Evolutionary conservation across 768 basidiomycete genomes (phyloP).

Genomic region (Lyophyllum decastes): DNA sequence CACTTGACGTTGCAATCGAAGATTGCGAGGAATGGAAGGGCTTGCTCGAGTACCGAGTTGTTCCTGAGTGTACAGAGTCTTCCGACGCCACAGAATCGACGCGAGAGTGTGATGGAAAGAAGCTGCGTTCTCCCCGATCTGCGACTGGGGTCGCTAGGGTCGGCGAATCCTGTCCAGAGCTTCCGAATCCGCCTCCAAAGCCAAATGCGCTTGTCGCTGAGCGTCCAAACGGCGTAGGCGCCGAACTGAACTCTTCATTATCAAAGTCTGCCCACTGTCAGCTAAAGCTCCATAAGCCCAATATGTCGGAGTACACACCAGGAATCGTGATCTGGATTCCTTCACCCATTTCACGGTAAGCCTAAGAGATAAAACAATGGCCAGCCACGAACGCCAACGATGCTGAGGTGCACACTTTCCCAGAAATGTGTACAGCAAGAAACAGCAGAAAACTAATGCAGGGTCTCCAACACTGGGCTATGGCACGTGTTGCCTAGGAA

Average conservation of each 20-base stretch:
- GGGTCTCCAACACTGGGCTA: neutral
- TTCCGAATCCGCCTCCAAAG: conserved; percentile 42
- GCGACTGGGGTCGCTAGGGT: conserved; percentile 54
- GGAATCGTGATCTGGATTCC: conserved; percentile 69
- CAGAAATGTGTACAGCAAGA: conserved; percentile 13
- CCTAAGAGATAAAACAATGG: conserved; percentile 9
- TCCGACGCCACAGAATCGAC: conserved; percentile 81
- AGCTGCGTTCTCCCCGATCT: conserved; percentile 55
- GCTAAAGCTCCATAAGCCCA: conserved; percentile 5
- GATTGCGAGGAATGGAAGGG: conserved; percentile 76
- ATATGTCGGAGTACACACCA: conserved; percentile 37
- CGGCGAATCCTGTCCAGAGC: conserved; percentile 68
- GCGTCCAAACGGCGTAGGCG: conserved; percentile 74
- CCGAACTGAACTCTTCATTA: conserved; percentile 65
- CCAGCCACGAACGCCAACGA: conserved; percentile 17
- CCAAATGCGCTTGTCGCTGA: conserved; percentile 44
- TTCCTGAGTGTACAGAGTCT: conserved; percentile 67
- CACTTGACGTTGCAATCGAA: conserved; percentile 58
- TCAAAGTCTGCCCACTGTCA: conserved; percentile 61
- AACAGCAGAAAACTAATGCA: conserved; percentile 7
- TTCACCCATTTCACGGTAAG: conserved; percentile 36
- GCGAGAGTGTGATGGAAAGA: conserved; percentile 67
- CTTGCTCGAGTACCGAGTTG: conserved; percentile 49
- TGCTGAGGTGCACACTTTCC: conserved; percentile 10
- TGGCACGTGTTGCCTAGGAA: conserved; percentile 15